Conservation (phyloP, 257 asterid genomes). For the Paulownia fortunei region DNA sequence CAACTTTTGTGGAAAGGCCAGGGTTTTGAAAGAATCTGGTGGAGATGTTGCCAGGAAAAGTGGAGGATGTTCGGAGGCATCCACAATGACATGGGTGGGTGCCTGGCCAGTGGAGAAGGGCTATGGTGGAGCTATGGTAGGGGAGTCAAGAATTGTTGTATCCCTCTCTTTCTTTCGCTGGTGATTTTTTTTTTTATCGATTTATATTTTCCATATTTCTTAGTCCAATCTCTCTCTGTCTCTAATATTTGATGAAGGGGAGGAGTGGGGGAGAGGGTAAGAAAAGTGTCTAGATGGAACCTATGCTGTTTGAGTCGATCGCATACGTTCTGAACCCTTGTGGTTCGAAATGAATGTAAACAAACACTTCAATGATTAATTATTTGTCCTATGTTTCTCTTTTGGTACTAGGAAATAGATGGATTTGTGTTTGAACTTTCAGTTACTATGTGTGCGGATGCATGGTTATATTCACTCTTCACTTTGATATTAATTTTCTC, state of each 20-base stretch:
- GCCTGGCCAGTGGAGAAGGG: background rate
- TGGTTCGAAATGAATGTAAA: slow-evolving; percentile 13
- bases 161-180: slow-evolving; percentile 1
- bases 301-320: slow-evolving; percentile 1
- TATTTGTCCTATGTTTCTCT: slow-evolving; percentile 15
- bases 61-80: slow-evolving; percentile 1
- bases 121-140: slow-evolving; percentile 1
- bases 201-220: slow-evolving; percentile 1
- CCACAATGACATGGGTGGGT: background rate
- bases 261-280: background rate
- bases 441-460: background rate
- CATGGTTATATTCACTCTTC: slow-evolving; percentile 15
- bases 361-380: slow-evolving; percentile 2
- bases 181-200: background rate
- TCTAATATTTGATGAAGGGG: background rate
- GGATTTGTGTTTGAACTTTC: slow-evolving; percentile 9
- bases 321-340: slow-evolving; percentile 6
- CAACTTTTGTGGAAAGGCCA: background rate
- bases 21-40: slow-evolving; percentile 3
- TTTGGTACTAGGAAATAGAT: slow-evolving; percentile 16
- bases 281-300: slow-evolving; percentile 6
- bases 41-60: slow-evolving; percentile 15
- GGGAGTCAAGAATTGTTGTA: slow-evolving; percentile 9
- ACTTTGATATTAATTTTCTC: background rate
- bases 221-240: background rate